Evolutionary conservation across 805 yeast genomes (phyloP), one percentile per base, ranked within the genome.

Genomic region (Saccharomycopsis lassenensis): DNA sequence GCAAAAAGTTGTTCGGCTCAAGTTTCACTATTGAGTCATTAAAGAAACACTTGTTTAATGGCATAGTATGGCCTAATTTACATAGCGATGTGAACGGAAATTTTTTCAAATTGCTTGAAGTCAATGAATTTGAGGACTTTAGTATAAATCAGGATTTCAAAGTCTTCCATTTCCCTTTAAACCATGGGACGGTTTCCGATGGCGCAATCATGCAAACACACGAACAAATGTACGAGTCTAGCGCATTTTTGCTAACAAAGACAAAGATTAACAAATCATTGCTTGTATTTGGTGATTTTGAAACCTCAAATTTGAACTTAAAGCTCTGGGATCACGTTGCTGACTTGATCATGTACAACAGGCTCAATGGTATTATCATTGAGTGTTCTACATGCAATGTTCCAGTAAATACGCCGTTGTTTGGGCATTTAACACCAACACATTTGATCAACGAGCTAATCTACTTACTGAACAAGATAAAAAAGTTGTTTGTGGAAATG

Each of bases 231-330:
- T 55, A 51, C 60, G 65, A 55, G 46, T 66, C 56, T 27, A 69
- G 84, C 2, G 78, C 85, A 2, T 86, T 65, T 50, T 57, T 84
- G 17, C 50, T 84, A 24, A 52, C 59, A 6, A 62, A 67, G 30
- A 48, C 32, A 3, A 19, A 23, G 0, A 46, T 63, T 1, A 48
- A 56, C 8, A 45, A 61, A 6, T 58, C 61, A 16, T 33, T 85
- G 2, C 53, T 85, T 6, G 54, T 80, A 2, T 84, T 85, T 64
- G 96, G 96, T 1, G 96, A 86, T 52, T 71, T 83, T 24, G 95
- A 86, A 51, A 67, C 79, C 32, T 94, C 83, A 51, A 26, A 48
- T 4, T 67, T 71, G 29, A 43, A 48, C 33, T 35, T 41, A 6
- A 35, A 41, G 1, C 65, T 83, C 3, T 84, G 95, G 95, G 35